Percentiles rank a stretch among this genome's conserved stretches.
phyloP scores from a whole-genome alignment of 163 green algal genomes.

The Coccomyxa subellipsoidea region DNA sequence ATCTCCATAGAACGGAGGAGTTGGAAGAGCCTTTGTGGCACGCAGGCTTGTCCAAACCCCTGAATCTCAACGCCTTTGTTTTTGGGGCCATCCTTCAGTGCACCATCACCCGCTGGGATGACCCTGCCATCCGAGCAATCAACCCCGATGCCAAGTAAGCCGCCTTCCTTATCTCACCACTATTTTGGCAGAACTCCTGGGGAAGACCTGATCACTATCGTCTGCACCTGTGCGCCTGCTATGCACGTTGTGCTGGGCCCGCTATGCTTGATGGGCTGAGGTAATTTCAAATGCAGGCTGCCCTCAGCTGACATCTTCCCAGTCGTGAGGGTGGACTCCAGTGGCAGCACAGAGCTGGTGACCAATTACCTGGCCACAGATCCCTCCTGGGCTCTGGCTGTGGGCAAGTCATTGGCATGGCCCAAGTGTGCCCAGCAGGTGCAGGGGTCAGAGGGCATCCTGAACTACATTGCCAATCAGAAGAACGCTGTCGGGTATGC shows the following conservation, averaged over 20 bases:
- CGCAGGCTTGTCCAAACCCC: background rate
- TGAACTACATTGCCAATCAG: background rate
- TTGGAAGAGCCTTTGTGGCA: background rate
- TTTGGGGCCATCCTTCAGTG: background rate
- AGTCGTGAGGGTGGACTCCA: slow-evolving; percentile 2
- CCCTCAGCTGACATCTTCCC: background rate
- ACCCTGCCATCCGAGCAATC: background rate
- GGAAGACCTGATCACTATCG: background rate
- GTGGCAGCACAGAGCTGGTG: background rate
- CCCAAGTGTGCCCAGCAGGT: background rate
- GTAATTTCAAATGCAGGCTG: background rate
- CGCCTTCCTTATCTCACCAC: background rate
- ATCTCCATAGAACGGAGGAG: background rate
- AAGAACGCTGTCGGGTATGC: background rate
- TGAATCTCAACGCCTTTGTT: background rate
- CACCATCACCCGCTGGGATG: slow-evolving; percentile 2
- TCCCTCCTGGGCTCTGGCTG: background rate
- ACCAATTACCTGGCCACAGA: slow-evolving; percentile 5
- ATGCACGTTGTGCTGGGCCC: background rate
- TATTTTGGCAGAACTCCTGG: background rate
- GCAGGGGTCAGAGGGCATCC: background rate
- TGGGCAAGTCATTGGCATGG: background rate
- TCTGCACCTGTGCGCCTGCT: background rate
- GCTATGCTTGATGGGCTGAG: background rate
- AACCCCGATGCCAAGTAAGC: background rate